Percentiles rank a stretch among this genome's conserved stretches.
Conservation (phyloP, 116 monocot species). For the Papilionanthe hybrid region DNA sequence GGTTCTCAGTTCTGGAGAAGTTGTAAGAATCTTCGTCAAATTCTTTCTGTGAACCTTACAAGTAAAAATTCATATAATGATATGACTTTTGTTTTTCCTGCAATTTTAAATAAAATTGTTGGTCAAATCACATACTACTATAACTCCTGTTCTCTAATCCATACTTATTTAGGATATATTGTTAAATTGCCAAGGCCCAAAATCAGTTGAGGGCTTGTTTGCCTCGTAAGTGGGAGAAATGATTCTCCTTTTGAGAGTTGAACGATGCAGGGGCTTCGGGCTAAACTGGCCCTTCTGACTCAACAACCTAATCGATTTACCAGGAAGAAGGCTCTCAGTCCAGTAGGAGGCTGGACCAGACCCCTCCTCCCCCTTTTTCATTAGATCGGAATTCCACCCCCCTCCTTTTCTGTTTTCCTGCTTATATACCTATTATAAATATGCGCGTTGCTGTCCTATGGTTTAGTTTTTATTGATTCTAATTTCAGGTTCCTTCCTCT, state of each 20-base stretch:
- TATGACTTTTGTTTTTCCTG: neutral
- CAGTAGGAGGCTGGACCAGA: too few species aligned
- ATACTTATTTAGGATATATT: neutral
- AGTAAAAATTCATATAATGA: neutral
- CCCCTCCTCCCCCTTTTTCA: too few species aligned
- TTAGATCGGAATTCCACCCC: too few species aligned
- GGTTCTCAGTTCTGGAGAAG: conserved; percentile 27
- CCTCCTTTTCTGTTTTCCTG: too few species aligned
- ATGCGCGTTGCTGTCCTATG: too few species aligned
- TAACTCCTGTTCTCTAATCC: neutral
- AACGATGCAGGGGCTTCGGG: too few species aligned
- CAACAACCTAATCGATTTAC: too few species aligned
- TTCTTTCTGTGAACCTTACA: neutral
- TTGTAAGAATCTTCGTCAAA: conserved; percentile 23
- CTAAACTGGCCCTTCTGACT: too few species aligned
- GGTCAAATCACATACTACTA: neutral
- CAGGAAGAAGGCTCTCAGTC: too few species aligned
- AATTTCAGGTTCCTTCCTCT: too few species aligned
- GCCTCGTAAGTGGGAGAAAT: neutral
- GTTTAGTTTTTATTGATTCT: too few species aligned
- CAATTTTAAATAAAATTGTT: neutral
- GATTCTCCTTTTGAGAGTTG: neutral
- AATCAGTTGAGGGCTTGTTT: neutral
- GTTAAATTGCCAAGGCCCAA: neutral
- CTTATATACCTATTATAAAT: too few species aligned